Evolutionary conservation across 768 basidiomycete genomes (phyloP).

Genomic region (Podaxis pistillaris): DNA sequence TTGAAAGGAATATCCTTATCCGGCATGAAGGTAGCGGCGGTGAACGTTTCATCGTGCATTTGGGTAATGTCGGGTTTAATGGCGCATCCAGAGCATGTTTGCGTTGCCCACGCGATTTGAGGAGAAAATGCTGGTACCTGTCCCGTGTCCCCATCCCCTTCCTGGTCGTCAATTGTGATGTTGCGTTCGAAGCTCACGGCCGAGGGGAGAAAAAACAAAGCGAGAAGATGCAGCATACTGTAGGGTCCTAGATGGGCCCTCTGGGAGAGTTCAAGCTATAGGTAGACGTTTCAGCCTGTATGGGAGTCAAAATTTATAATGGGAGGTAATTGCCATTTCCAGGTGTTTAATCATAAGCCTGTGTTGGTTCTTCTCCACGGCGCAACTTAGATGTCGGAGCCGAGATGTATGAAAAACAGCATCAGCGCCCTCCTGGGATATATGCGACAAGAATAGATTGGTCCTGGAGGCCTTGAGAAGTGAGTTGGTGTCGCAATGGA

Average conservation of each 20-base stretch:
- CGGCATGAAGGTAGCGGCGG: slow-evolving; percentile 31
- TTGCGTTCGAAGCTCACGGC: slow-evolving; percentile 17
- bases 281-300: too few relatives aligned
- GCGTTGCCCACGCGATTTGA: slow-evolving; percentile 23
- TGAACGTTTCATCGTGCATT: slow-evolving; percentile 28
- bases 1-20: slow-evolving; percentile 19
- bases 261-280: too few relatives aligned
- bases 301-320: too few relatives aligned
- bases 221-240: neutral
- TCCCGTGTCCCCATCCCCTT: slow-evolving; percentile 31
- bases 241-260: neutral
- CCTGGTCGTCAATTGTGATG: slow-evolving; percentile 34
- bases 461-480: too few relatives aligned
- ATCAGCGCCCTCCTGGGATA: too few relatives aligned
- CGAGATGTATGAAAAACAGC: too few relatives aligned
- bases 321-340: too few relatives aligned
- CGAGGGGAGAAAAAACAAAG: neutral
- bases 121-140: slow-evolving; percentile 26
- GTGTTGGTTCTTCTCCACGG: too few relatives aligned
- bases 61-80: slow-evolving; percentile 22
- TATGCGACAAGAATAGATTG: too few relatives aligned
- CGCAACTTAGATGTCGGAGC: too few relatives aligned
- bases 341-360: too few relatives aligned
- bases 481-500: too few relatives aligned
- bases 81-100: slow-evolving; percentile 22